Percentiles rank a stretch among this genome's conserved stretches.
phyloP scores from a whole-genome alignment of 2,329 filamentous ascomycete species.

The Penicillium brasilianum region DNA sequence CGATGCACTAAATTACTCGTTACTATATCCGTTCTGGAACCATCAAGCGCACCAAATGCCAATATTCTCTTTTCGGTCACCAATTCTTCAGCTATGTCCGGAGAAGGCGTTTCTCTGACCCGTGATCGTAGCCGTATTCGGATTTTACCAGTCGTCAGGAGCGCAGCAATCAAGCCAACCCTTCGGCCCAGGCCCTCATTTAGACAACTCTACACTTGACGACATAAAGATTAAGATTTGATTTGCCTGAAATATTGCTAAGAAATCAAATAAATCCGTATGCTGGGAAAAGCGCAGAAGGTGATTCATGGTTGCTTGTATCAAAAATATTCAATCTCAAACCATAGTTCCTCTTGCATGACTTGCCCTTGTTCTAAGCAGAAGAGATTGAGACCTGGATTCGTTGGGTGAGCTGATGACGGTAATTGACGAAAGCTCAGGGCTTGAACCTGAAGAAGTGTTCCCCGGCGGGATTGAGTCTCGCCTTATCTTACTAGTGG shows the following conservation, averaged over 20 bases:
- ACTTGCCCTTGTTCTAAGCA: not conserved
- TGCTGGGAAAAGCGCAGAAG: not conserved
- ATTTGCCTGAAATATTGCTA: not conserved
- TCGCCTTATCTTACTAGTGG: not conserved
- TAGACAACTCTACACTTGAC: not conserved
- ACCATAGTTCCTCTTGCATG: not conserved
- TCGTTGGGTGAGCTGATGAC: not conserved
- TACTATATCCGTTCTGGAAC: not conserved
- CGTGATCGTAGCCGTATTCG: not conserved
- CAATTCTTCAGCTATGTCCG: not conserved
- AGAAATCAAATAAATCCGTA: not conserved
- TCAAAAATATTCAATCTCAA: not conserved
- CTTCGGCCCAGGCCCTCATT: not conserved
- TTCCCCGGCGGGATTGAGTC: not conserved
- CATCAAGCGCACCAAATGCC: not conserved
- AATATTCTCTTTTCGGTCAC: not conserved
- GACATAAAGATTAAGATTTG: not conserved
- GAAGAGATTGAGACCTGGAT: not conserved
- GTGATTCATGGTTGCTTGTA: not conserved
- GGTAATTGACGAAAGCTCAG: not conserved
- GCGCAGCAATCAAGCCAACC: not conserved
- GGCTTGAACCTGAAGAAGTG: not conserved
- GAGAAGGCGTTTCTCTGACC: not conserved
- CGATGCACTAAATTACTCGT: too few relatives aligned
- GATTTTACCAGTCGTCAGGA: not conserved